Conservation (phyloP, 306 rosid genomes). For the Vigna nakashimae region DNA sequence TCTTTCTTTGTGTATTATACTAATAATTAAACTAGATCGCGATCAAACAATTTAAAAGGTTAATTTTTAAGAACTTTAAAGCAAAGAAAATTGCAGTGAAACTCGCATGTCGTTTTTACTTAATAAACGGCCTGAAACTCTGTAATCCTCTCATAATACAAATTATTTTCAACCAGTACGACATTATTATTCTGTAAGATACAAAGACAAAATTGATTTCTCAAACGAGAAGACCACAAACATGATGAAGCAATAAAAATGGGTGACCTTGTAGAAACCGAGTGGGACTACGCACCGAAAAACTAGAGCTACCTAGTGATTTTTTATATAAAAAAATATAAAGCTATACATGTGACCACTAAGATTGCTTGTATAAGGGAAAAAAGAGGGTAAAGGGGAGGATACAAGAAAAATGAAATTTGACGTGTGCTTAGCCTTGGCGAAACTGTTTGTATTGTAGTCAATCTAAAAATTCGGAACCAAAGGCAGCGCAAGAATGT, state of each 20-base stretch:
- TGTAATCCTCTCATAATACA: conserved; percentile 21
- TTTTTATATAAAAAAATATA: conserved; percentile 41
- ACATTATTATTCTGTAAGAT: conserved; percentile 29
- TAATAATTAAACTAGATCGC: not conserved
- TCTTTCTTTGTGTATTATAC: no score
- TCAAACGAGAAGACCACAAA: conserved; percentile 44
- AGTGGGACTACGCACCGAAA: conserved; percentile 38
- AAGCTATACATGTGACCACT: conserved; percentile 48
- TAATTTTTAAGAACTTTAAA: not conserved
- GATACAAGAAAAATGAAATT: not conserved
- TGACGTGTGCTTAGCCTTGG: conserved; percentile 21
- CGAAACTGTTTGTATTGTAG: conserved; percentile 24
- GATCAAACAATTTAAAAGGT: not conserved
- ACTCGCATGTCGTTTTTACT: conserved; percentile 2
- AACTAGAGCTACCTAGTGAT: conserved; percentile 39
- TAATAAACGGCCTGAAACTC: not conserved
- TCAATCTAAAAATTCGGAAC: conserved; percentile 16
- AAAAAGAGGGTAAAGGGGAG: not conserved
- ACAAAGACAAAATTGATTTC: conserved; percentile 55
- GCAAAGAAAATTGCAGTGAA: not conserved
- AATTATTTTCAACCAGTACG: conserved; percentile 35
- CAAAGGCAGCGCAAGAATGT: conserved; percentile 31
- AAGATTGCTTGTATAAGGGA: conserved; percentile 15
- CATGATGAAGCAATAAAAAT: conserved; percentile 33
- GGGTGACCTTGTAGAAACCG: conserved; percentile 33